phyloP scores from a whole-genome alignment of 2,329 filamentous ascomycete genomes.

The Pseudovirgaria hyperparasitica region DNA sequence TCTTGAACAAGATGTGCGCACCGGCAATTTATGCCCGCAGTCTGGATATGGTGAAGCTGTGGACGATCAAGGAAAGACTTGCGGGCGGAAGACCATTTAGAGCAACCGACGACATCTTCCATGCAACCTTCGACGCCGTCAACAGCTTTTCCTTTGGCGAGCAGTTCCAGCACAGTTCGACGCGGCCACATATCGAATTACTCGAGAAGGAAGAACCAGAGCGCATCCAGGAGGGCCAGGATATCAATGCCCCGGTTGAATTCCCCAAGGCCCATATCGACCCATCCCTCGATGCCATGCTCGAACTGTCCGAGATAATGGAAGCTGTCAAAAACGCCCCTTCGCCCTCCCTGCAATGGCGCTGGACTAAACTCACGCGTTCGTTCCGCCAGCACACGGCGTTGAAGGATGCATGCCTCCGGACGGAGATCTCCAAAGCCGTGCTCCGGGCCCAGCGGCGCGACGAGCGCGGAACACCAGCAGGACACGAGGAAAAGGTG shows the following conservation, averaged over 20 bases:
- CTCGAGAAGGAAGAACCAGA: not conserved
- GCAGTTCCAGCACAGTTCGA: not conserved
- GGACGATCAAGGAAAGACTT: constrained; percentile 18
- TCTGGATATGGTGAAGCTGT: constrained; percentile 20
- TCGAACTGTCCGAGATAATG: not conserved
- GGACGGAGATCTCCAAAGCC: too few relatives aligned
- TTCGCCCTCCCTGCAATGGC: too few relatives aligned
- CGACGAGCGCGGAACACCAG: too few relatives aligned
- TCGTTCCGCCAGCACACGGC: too few relatives aligned
- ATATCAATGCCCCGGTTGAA: not conserved
- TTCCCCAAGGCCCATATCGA: not conserved
- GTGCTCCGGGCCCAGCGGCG: too few relatives aligned
- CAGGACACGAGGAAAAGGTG: too few relatives aligned
- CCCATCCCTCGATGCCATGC: not conserved
- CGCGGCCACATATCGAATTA: not conserved
- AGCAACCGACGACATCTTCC: constrained; percentile 18
- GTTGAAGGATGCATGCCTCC: too few relatives aligned
- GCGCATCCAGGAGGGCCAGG: not conserved
- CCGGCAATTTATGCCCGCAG: constrained; percentile 21
- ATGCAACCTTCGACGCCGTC: constrained; percentile 9
- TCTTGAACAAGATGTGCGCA: constrained; percentile 20
- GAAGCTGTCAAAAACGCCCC: not conserved
- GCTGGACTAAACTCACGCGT: too few relatives aligned
- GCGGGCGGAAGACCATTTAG: constrained; percentile 19
- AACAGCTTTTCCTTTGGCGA: not conserved